phyloP scores from a whole-genome alignment of 2,329 filamentous ascomycete genomes.

The Cordyceps militaris region DNA sequence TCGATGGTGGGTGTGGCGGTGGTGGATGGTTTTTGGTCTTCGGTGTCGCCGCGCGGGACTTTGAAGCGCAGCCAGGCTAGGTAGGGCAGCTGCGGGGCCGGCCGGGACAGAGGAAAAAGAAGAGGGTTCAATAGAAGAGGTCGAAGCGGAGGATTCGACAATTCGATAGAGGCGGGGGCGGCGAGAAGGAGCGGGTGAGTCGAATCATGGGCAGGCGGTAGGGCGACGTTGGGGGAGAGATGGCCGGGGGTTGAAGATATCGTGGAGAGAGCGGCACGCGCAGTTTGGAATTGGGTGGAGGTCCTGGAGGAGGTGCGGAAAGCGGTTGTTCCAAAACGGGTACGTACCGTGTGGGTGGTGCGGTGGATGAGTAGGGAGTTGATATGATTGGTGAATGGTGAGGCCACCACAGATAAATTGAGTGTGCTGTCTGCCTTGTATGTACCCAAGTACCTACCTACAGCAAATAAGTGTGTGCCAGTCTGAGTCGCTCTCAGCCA shows the following conservation, averaged over 20 bases:
- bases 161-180: neutral
- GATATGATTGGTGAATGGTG: neutral
- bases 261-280: slow-evolving; percentile 11
- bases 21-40: neutral
- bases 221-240: neutral
- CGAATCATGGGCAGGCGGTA: neutral
- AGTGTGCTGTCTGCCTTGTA: too few relatives aligned
- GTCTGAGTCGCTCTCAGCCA: neutral
- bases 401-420: neutral
- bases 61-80: too few relatives aligned
- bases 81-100: too few relatives aligned
- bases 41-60: slow-evolving; percentile 10
- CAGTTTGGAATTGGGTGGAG: slow-evolving; percentile 10
- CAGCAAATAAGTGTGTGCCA: too few relatives aligned
- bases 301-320: neutral
- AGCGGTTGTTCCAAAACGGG: slow-evolving; percentile 1
- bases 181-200: neutral
- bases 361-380: neutral
- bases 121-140: neutral
- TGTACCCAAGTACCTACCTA: neutral
- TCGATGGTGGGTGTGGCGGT: neutral
- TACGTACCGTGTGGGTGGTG: neutral
- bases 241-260: slow-evolving; percentile 7
- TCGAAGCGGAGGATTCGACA: neutral
- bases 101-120: too few relatives aligned